Conservation (phyloP, 2,329 filamentous ascomycete species). For the Trichoderma sp. region DNA sequence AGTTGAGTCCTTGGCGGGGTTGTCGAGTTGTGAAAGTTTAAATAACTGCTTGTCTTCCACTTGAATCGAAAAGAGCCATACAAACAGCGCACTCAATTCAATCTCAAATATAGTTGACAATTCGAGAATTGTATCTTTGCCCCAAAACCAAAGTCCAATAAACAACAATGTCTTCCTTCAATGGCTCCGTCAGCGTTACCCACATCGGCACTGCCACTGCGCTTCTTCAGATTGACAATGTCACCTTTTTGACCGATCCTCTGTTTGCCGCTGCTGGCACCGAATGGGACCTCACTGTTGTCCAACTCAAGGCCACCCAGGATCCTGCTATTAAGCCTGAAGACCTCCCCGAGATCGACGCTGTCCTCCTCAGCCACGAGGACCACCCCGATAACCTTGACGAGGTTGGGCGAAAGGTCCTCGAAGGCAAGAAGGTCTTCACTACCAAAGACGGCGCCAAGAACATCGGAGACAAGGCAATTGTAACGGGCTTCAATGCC, state of each 20-base stretch:
- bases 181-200: slow-evolving; percentile 36
- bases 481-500: slow-evolving; percentile 38
- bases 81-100: not conserved
- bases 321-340: slow-evolving; percentile 37
- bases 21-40: not conserved
- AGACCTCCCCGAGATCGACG: slow-evolving; percentile 45
- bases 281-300: slow-evolving; percentile 30
- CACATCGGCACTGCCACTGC: slow-evolving; percentile 50
- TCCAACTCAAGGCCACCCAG: slow-evolving; percentile 32
- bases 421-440: slow-evolving; percentile 46
- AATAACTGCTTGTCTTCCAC: not conserved
- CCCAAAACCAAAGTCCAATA: not conserved
- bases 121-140: not conserved
- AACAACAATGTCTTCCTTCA: slow-evolving; percentile 21
- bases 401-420: slow-evolving; percentile 42
- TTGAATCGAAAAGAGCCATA: not conserved
- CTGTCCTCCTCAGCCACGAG: slow-evolving; percentile 50
- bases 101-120: not conserved
- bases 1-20: not conserved
- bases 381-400: slow-evolving; percentile 52
- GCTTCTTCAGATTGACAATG: slow-evolving; percentile 42
- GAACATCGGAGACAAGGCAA: slow-evolving; percentile 44
- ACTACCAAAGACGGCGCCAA: slow-evolving; percentile 46
- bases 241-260: slow-evolving; percentile 46
- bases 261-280: slow-evolving; percentile 44